Evolutionary conservation across 106 monocot genomes (phyloP), one percentile per base, ranked within the genome.

Genomic region (Allium cepa): DNA sequence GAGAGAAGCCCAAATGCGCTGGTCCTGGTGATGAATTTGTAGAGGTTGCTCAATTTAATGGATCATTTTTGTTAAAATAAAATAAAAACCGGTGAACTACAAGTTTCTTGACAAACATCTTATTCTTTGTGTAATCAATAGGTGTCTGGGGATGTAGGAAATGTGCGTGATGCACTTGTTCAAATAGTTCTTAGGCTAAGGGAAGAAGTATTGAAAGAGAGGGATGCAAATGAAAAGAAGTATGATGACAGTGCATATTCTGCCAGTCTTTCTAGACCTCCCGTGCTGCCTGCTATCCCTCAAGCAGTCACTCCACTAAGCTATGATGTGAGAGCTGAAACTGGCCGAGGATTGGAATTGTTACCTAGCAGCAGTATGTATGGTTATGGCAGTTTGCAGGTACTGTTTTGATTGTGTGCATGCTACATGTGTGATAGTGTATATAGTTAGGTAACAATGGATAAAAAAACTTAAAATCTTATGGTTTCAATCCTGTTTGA

Each of bases 161-260:
- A 69, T 66, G 49, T 89, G 14, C 77, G 88, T 59, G 86, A 97
- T 82, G 96, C 96, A 7, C 78, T 97, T 56, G 72, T 84, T 71
- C 96, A 88, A 71, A 82, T 97, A 76, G 73, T 82, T 66, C 69
- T 89, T 58, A 82, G 91, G 78, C 84, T 97, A 16, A 77, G 92
- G 60, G 92, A 92, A 53, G 88, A 89, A 70, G 82, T 72, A 73
- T 56, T 97, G 47, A 84, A 73, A 22, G 82, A 97, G 14, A 84
- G 75, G 59, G 95, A 87, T 26, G 83, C 69, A 62, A 67, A 10
- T 47, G 71, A 73, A 53, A 64, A 56, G 62, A 69, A 59, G 47
- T 64, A 73, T 71, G 73, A 62, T 55, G 92, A 88, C 13, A 15
- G 79, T 72, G 55, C 79, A 5, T 86, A 92, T 50, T 50, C 79